phyloP scores from a whole-genome alignment of 495 filamentous ascomycete genomes.

The Penicillium soppii region DNA sequence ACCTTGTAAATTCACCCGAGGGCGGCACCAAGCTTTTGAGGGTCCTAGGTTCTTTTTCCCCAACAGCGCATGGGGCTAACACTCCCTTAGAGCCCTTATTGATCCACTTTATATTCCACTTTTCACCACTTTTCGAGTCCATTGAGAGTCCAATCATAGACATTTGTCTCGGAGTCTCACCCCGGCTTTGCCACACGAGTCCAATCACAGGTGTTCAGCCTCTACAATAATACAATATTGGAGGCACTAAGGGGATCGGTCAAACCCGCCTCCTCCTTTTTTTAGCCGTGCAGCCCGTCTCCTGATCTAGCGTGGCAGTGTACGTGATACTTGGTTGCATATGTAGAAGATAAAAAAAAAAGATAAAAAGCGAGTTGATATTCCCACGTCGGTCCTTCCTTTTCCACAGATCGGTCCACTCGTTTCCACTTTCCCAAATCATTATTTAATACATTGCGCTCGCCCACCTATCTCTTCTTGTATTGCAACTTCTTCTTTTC shows the following conservation, averaged over 20 bases:
- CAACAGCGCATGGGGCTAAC: not conserved
- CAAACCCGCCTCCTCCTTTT: conserved; percentile 11
- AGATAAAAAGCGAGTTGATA: conserved; percentile 2
- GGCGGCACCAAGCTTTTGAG: not conserved
- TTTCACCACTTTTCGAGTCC: not conserved
- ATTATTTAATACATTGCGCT: not conserved
- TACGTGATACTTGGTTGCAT: not conserved
- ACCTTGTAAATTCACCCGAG: not conserved
- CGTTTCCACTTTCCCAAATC: not conserved
- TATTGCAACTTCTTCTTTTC: too few relatives aligned
- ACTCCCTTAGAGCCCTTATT: too few relatives aligned
- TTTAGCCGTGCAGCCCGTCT: conserved; percentile 1
- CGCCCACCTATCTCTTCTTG: not conserved
- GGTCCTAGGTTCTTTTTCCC: not conserved
- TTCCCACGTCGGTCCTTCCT: conserved; percentile 1
- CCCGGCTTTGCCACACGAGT: not conserved
- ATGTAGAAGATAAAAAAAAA: not conserved
- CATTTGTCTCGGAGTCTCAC: conserved; percentile 2
- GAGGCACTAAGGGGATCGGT: not conserved
- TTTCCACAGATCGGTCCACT: not conserved
- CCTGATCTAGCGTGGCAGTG: conserved; percentile 1
- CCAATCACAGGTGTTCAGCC: conserved; percentile 5
- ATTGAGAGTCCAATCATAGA: not conserved
- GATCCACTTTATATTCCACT: not conserved
- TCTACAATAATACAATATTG: too few relatives aligned